Base-by-base conservation (phyloP, 2,329 filamentous ascomycete genomes). In the Phialemonium atrogriseum region DNA sequence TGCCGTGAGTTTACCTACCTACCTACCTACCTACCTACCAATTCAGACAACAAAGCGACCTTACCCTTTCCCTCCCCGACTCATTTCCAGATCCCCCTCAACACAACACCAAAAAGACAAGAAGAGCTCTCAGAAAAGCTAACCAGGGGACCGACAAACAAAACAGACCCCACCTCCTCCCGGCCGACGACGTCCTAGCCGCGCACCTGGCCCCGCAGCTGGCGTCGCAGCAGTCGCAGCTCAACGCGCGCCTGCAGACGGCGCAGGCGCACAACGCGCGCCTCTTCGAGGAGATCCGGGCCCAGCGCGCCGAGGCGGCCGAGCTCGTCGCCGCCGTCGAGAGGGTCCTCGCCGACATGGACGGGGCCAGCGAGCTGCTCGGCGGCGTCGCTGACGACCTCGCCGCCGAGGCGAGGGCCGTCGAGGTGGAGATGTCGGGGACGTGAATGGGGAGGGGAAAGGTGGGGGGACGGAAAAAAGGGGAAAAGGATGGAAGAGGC, bases 231-330 rank as follows among this genome's bases (percentile, higher is more conserved):
- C 67, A 68, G 33, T 65, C 64, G 3, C 66, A 68, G 43, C 65
- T 80, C 38, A 73, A 73, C 47, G 71, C 70, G 7, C 60, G 59
- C 27, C 56, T 80, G 20, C 68, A 72, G 46, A 73, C 70, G 14
- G 62, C 62, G 25, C 71, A 77, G 48, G 59, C 64, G 11, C 63
- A 69, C 44, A 80, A 80, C 48, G 66, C 68, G 10, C 58, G 54
- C 5, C 54, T 78, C 12, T 68, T 64, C 36, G 62, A 63, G 25
- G 63, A 66, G 33, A 59, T 80, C 10, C 52, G 56, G 30, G 53
- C 49, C 24, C 76, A 80, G 59, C 62, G 71, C 38, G 55, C 53
- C 2, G 73, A 78, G 54, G 67, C 76, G 21, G 66, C 65, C 33
- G 52, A 50, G 13, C 54, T 80, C 24, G 52, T 77, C 14, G 53